Evolutionary conservation across 139 green algal genomes (phyloP), one percentile per base, ranked within the genome.

Genomic region (Chlorella vulgaris): DNA sequence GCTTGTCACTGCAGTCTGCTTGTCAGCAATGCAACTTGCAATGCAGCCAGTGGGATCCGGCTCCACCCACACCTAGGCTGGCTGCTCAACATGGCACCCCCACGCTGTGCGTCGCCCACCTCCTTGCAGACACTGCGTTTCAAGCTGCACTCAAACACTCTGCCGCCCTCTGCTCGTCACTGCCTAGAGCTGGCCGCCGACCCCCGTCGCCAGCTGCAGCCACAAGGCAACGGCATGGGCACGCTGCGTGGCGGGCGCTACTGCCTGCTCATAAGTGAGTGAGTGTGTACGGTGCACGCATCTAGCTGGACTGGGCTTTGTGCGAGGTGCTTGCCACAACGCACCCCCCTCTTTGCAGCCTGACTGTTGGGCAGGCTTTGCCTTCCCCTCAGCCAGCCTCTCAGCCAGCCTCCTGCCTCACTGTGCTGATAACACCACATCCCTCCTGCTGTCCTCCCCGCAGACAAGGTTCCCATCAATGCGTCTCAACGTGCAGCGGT

Each of bases 391-490:
- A n/a, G n/a, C n/a, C n/a, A n/a, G n/a, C n/a, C n/a, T n/a, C n/a
- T n/a, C n/a, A n/a, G n/a, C n/a, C n/a, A n/a, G n/a, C n/a, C n/a
- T n/a, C n/a, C n/a, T n/a, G n/a, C n/a, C n/a, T n/a, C n/a, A n/a
- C n/a, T n/a, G n/a, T n/a, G n/a, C n/a, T n/a, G n/a, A n/a, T n/a
- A n/a, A n/a, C n/a, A n/a, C n/a, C n/a, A n/a, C n/a, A n/a, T n/a
- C n/a, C n/a, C n/a, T 38, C 60, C 3, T 38, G 60, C 24, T 10
- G 4, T 4, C 42, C 8, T 13, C 70, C 26, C 10, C 31, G 63
- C 42, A 78, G 42, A 67, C 58, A 65, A 24, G 15, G 71, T 78
- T 50, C 50, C 50, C 3, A 22, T 67, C 33, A 78, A 78, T 24
- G 33, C 21, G 7, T 33, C 50, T 7, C 71, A 78, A 35, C 50